These are phyloP conservation scores for Ophiocordyceps polyrhachis-furcata DNA, from an alignment of 2,329 filamentous ascomycete species.

Conservation along the genomic window DNA sequence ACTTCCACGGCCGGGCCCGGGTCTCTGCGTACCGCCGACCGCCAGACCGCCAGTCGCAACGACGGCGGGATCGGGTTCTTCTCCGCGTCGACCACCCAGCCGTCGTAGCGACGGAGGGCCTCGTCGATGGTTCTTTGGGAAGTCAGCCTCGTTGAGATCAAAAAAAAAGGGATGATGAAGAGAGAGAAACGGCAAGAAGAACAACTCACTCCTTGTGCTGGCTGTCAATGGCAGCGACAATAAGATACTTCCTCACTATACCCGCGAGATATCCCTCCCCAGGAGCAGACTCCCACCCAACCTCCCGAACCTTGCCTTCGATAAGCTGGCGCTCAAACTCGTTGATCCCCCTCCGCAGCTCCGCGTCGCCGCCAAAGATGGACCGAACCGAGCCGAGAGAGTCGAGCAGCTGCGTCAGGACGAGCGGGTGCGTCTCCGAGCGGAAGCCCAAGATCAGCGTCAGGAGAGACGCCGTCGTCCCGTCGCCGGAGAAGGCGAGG, in stretches of 20 bases:
- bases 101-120: constrained; percentile 59
- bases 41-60: constrained; percentile 64
- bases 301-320: constrained; percentile 50
- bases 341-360: constrained; percentile 53
- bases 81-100: constrained; percentile 55
- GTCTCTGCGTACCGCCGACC: constrained; percentile 52
- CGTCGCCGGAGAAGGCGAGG: constrained; percentile 71
- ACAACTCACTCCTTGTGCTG: constrained; percentile 52
- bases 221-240: constrained; percentile 54
- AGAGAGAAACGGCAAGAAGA: background rate
- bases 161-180: background rate
- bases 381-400: constrained; percentile 61
- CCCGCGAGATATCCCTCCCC: constrained; percentile 66
- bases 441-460: constrained; percentile 73
- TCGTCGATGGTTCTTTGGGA: constrained; percentile 37
- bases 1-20: constrained; percentile 50
- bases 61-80: constrained; percentile 58
- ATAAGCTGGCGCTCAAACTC: constrained; percentile 66
- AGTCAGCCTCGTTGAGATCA: constrained; percentile 9
- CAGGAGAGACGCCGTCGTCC: constrained; percentile 63
- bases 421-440: constrained; percentile 65
- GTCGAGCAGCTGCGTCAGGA: constrained; percentile 72
- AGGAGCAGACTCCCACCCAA: constrained; percentile 72
- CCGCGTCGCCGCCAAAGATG: constrained; percentile 63
- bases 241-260: constrained; percentile 66